These are phyloP conservation scores for Hawksworthiomyces lignivorus DNA, from an alignment of 2,329 filamentous ascomycete genomes.

Conservation along the genomic window DNA sequence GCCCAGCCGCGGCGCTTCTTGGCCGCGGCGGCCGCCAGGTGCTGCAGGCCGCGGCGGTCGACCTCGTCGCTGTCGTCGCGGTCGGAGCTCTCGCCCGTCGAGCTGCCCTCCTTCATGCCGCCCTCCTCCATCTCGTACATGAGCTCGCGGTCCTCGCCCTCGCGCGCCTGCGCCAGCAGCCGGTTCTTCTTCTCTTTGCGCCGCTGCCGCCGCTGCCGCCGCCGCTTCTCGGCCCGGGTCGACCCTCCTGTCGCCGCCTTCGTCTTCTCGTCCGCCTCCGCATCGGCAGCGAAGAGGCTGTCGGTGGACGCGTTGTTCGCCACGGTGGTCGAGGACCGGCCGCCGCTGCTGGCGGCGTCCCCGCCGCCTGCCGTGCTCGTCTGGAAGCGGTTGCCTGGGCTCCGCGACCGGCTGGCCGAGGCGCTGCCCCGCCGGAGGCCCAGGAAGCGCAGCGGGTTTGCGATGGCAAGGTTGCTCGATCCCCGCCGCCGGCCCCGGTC, in stretches of 20 bases:
- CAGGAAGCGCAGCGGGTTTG: conserved; percentile 39
- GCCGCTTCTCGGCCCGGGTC: conserved; percentile 29
- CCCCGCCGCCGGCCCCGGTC: conserved; percentile 40
- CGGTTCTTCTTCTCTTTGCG: conserved; percentile 46
- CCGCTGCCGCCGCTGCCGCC: conserved; percentile 39
- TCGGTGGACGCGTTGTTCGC: conserved; percentile 31
- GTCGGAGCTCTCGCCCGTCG: conserved; percentile 54
- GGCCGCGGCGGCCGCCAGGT: conserved; percentile 37
- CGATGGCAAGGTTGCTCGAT: conserved; percentile 38
- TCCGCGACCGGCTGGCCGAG: conserved; percentile 18
- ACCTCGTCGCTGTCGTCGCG: conserved; percentile 54
- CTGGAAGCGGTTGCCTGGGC: not conserved
- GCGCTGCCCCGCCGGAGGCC: conserved; percentile 28
- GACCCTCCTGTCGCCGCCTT: conserved; percentile 17
- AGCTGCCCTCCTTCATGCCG: conserved; percentile 57
- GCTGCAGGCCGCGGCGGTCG: conserved; percentile 44
- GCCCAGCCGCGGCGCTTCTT: conserved; percentile 25
- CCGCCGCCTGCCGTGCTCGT: not conserved
- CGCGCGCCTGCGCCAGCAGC: conserved; percentile 43
- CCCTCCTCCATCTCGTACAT: conserved; percentile 92
- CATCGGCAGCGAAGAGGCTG: not conserved
- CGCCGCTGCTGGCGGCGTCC: conserved; percentile 1
- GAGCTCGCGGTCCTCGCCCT: conserved; percentile 64
- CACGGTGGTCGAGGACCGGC: conserved; percentile 1
- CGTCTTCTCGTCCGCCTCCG: not conserved